Conservation (phyloP, 768 basidiomycete genomes). For the Hydnomerulius pinastri region DNA sequence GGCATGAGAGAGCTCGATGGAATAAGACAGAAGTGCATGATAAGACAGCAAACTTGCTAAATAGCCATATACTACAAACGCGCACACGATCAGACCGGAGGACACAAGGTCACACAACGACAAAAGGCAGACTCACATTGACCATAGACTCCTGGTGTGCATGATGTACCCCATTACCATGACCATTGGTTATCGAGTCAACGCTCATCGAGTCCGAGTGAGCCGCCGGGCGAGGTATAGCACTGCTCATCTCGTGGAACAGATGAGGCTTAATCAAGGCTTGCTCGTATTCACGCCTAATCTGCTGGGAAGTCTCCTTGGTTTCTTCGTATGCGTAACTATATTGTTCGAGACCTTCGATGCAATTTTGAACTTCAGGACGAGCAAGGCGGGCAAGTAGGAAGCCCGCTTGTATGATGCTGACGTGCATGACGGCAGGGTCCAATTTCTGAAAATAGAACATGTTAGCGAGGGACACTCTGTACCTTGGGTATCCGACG, state of each 20-base stretch:
- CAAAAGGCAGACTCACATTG: neutral
- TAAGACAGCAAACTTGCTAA: slow-evolving; percentile 21
- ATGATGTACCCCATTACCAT: slow-evolving; percentile 18
- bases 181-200: slow-evolving; percentile 16
- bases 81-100: slow-evolving; percentile 13
- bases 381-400: slow-evolving; percentile 82
- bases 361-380: slow-evolving; percentile 80
- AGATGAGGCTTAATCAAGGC: slow-evolving; percentile 38
- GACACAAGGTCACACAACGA: too few relatives aligned
- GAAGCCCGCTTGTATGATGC: slow-evolving; percentile 80
- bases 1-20: slow-evolving; percentile 6
- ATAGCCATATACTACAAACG: slow-evolving; percentile 25
- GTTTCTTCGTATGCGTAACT: slow-evolving; percentile 87
- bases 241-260: slow-evolving; percentile 43
- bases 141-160: slow-evolving; percentile 24
- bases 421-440: slow-evolving; percentile 88
- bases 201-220: slow-evolving; percentile 14
- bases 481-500: slow-evolving; percentile 24
- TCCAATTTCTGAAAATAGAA: slow-evolving; percentile 62
- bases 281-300: slow-evolving; percentile 51
- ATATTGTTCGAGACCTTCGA: slow-evolving; percentile 86
- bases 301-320: slow-evolving; percentile 72
- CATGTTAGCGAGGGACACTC: slow-evolving; percentile 11
- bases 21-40: slow-evolving; percentile 24
- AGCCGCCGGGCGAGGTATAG: slow-evolving; percentile 27